Base-by-base conservation (phyloP, 768 basidiomycete genomes). In the Auriscalpium orientale region DNA sequence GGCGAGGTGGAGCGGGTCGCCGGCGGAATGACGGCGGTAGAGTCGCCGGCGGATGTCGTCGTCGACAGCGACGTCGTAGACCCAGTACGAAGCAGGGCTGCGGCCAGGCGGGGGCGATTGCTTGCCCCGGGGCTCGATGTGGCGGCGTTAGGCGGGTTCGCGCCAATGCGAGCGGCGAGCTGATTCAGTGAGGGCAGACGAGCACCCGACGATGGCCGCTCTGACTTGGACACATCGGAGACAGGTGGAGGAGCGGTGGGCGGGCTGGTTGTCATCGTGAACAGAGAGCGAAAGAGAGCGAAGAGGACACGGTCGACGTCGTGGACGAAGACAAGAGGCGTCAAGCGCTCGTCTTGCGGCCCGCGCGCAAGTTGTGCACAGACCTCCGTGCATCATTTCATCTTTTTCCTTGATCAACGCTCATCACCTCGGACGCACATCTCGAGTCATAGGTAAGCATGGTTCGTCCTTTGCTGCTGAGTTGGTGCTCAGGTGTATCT, bases 151-250 rank as follows among this genome's bases (percentile, higher is more conserved):
- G 68, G 56, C 16, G 65, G 61, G 48, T 73, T 81, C 51, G 77
- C 71, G 63, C 76, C 81, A 67, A 90, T 87, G 49, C 87, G 83
- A 6, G 89, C 89, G 2, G 87, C 89, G 54, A 91, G 82, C 69
- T 90, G 87, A 72, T 89, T 87, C 13, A 91, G 77, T 8, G 89
- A 89, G 0, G 88, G 88, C 16, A 84, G 74, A 21, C 87, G 81
- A 28, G 65, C 40, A 28, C 62, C 62, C 7, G 71, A 20, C 7
- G 61, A 51, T n/a, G 71, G 54, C 16, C 72, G 67, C 49, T 77
- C 75, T 20, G 73, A 66, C 60, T 73, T 75, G 47, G 73, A 67
- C 2, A 64, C 70, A 50, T 73, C 68, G 4, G 28, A 28, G 57
- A 70, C 58, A 15, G 70, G 65, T 11, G 70, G 57, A 50, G 58